phyloP scores from a whole-genome alignment of 2,329 filamentous ascomycete species.

The Mollisiaceae sp. region DNA sequence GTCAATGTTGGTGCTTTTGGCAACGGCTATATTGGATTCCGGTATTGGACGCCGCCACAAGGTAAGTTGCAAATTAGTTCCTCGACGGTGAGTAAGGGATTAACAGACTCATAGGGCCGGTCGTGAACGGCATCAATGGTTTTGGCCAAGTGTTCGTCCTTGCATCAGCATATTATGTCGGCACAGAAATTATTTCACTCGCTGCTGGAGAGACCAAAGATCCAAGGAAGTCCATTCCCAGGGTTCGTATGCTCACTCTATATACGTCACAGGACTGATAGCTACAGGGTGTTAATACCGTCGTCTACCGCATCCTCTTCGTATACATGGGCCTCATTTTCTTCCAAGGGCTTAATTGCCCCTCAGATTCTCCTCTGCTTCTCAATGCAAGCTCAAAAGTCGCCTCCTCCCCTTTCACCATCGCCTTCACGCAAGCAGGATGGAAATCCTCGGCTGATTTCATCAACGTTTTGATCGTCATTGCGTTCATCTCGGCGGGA shows the following conservation, averaged over 20 bases:
- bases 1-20: constrained; percentile 25
- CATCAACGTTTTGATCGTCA: constrained; percentile 59
- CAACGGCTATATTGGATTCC: constrained; percentile 24
- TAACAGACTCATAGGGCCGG: constrained; percentile 24
- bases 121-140: constrained; percentile 34
- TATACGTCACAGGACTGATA: neutral
- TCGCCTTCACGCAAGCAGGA: constrained; percentile 56
- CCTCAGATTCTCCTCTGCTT: constrained; percentile 56
- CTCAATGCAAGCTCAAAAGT: constrained; percentile 53
- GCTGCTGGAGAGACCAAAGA: constrained; percentile 44
- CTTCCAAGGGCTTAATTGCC: constrained; percentile 58
- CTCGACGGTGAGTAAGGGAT: neutral
- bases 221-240: constrained; percentile 50
- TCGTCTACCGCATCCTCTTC: constrained; percentile 38
- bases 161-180: constrained; percentile 35
- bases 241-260: neutral
- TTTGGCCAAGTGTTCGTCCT: constrained; percentile 36
- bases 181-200: constrained; percentile 35
- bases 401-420: constrained; percentile 56
- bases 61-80: constrained; percentile 22
- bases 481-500: constrained; percentile 55
- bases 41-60: constrained; percentile 23
- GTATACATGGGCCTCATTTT: constrained; percentile 57
- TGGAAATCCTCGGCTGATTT: constrained; percentile 58
- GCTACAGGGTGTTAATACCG: constrained; percentile 31